Evolutionary conservation across 495 filamentous ascomycete species (phyloP).

Genomic region (Chaetomidium leptoderma): DNA sequence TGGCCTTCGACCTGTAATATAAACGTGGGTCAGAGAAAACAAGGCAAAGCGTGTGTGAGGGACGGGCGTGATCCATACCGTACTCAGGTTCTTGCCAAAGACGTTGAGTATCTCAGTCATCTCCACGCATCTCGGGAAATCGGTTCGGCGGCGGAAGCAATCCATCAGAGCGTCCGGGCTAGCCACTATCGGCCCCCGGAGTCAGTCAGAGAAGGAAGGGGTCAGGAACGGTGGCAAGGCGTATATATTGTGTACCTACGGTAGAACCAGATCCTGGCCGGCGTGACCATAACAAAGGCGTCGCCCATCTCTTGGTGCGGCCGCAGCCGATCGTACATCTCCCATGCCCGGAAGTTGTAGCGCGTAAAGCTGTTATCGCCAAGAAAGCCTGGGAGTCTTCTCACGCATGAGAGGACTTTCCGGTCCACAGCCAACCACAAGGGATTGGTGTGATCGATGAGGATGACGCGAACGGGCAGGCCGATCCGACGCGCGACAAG

Average conservation of each 20-base stretch:
- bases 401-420: conserved; percentile 18
- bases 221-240: conserved; percentile 18
- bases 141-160: neutral
- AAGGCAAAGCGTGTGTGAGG: too few relatives aligned
- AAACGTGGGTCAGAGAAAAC: neutral
- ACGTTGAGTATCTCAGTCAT: conserved; percentile 34
- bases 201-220: conserved; percentile 42
- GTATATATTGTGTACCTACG: too few relatives aligned
- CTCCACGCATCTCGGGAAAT: neutral
- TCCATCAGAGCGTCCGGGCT: neutral
- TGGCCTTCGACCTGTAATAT: conserved; percentile 29
- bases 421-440: conserved; percentile 31
- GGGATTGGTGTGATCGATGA: conserved; percentile 31
- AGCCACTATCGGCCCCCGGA: conserved; percentile 21
- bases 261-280: conserved; percentile 38
- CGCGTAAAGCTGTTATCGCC: conserved; percentile 31
- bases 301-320: conserved; percentile 41
- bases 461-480: conserved; percentile 39
- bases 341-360: conserved; percentile 36
- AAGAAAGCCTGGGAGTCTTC: conserved; percentile 19
- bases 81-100: conserved; percentile 46
- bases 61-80: too few relatives aligned
- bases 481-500: conserved; percentile 26
- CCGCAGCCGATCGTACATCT: conserved; percentile 36
- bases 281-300: conserved; percentile 42